These are phyloP conservation scores for Pythium insidiosum DNA, from an alignment of 352 stramenopile genomes.

Conservation along the genomic window DNA sequence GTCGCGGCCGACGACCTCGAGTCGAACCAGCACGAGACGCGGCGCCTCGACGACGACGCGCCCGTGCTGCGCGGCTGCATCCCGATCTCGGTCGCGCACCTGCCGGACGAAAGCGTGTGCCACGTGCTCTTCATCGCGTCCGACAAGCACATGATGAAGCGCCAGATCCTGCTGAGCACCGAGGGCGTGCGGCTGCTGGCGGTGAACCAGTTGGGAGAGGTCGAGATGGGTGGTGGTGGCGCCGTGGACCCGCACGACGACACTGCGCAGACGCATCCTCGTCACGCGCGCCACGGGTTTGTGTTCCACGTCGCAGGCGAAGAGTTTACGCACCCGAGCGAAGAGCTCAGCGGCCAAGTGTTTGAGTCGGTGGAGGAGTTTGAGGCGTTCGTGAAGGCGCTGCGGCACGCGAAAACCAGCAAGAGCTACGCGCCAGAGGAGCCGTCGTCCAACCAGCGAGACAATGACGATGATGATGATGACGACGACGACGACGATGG, in stretches of 20 bases:
- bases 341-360: constrained; percentile 29
- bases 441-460: no score
- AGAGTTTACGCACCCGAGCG: constrained; percentile 44
- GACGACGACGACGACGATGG: constrained; percentile 8
- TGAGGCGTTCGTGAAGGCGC: constrained; percentile 34
- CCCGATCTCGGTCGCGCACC: constrained; percentile 28
- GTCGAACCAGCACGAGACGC: constrained; percentile 10
- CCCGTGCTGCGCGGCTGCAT: constrained; percentile 29
- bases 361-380: constrained; percentile 45
- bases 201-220: constrained; percentile 5
- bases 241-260: constrained; percentile 18
- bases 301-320: constrained; percentile 46
- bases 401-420: constrained; percentile 17
- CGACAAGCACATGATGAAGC: constrained; percentile 45
- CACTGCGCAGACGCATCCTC: constrained; percentile 11
- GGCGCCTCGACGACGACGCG: constrained; percentile 16
- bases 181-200: constrained; percentile 32
- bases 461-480: constrained; percentile 1
- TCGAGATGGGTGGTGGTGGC: constrained; percentile 5
- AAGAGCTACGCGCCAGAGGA: no score
- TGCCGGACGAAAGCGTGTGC: constrained; percentile 35
- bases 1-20: constrained; percentile 6
- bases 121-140: constrained; percentile 55
- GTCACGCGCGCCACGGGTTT: constrained; percentile 13
- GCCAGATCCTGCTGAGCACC: constrained; percentile 45